Base-by-base conservation (phyloP, 2,329 filamentous ascomycete species). In the Mycosphaerella sp. region DNA sequence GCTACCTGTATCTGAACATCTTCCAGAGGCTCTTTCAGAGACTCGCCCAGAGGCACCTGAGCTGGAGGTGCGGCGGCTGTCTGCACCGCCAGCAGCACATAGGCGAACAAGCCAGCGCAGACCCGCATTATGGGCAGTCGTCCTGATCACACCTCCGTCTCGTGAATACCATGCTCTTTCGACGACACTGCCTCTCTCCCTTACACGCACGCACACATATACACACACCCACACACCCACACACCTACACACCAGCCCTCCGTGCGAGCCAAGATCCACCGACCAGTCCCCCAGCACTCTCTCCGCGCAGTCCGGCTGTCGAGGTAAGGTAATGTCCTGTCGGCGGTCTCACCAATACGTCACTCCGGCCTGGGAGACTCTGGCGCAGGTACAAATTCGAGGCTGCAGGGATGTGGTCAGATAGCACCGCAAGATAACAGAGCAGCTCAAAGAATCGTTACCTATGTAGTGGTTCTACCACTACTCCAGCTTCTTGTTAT, bases 41-140 rank as follows among this genome's bases (percentile, higher is more conserved):
- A 34, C 10, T 39, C 44, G 30, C 44, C 39, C 28, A 60, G 40
- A 12, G 56, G 53, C 5, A 56, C 14, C 48, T 60, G 58, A 34
- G 48, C 44, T 8, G 53, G 56, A 32, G 58, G 58, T 32, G 56
- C 55, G 18, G 55, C 58, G 43, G 45, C 46, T 12, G 53, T 39
- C 46, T 52, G 44, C 41, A 52, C 53, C 36, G 49, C 48, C 25
- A 48, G 27, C 36, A 48, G 45, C 45, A 37, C 47, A 40, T 17
- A 25, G 10, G 41, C 34, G 7, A 17, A 41, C 47, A 44, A 27
- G 17, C 39, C 17, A 21, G 21, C 17, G 17, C 9, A 6, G 39
- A 41, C 16, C 39, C 16, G 39, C 39, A 41, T 41, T 7, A 5
- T 25, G 39, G 39, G 16, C 16, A 41, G 13, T 41, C 17, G 39